phyloP scores from a whole-genome alignment of 352 stramenopile genomes.

The Phytophthora palmivora region DNA sequence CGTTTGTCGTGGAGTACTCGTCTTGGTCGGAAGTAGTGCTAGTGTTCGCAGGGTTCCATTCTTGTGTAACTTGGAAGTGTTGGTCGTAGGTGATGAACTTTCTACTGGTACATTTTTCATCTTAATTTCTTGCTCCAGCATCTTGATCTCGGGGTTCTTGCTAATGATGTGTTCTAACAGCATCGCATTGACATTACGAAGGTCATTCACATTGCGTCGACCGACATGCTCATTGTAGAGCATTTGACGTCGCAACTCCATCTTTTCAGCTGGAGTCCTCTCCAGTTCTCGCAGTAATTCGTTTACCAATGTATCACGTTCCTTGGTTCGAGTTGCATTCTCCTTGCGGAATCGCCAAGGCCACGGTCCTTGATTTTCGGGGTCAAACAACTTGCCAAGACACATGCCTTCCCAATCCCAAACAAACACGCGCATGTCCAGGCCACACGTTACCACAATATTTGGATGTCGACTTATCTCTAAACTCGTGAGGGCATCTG shows the following conservation, averaged over 20 bases:
- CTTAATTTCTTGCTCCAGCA: slow-evolving; percentile 42
- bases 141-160: slow-evolving; percentile 60
- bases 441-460: slow-evolving; percentile 63
- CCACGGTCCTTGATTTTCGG: slow-evolving; percentile 53
- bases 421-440: slow-evolving; percentile 75
- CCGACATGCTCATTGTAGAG: slow-evolving; percentile 60
- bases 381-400: slow-evolving; percentile 70
- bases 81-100: not conserved
- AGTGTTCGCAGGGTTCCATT: slow-evolving; percentile 4
- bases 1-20: slow-evolving; percentile 13
- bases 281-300: slow-evolving; percentile 59
- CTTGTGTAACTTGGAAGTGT: slow-evolving; percentile 16
- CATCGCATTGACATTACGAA: slow-evolving; percentile 57
- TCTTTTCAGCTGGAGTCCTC: slow-evolving; percentile 49
- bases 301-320: slow-evolving; percentile 48
- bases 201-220: slow-evolving; percentile 53
- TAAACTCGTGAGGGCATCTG: slow-evolving; percentile 58
- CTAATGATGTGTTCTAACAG: slow-evolving; percentile 75
- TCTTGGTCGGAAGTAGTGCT: slow-evolving; percentile 10
- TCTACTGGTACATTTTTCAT: slow-evolving; percentile 6
- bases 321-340: slow-evolving; percentile 52
- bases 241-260: slow-evolving; percentile 44
- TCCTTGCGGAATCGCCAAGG: slow-evolving; percentile 67
- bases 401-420: slow-evolving; percentile 73
- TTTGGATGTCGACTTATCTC: slow-evolving; percentile 68